These are phyloP conservation scores for Metschnikowia peoriensis DNA, from an alignment of 805 yeast genomes.

Conservation along the genomic window DNA sequence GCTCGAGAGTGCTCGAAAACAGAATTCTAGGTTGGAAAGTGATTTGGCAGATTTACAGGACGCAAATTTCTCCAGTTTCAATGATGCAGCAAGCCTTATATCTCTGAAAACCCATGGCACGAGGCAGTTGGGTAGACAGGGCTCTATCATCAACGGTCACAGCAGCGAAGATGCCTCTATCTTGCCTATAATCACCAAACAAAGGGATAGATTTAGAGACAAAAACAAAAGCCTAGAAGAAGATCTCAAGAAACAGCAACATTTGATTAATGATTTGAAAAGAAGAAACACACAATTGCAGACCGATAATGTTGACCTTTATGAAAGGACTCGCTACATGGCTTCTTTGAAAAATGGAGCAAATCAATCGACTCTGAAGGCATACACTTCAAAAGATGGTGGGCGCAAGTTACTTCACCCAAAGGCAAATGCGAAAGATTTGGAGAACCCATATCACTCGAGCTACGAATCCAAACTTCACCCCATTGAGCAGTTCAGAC, in stretches of 20 bases:
- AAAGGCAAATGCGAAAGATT: constrained; percentile 34
- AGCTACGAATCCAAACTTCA: constrained; percentile 76
- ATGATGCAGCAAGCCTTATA: constrained; percentile 65
- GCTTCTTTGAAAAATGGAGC: constrained; percentile 45
- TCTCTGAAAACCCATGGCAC: constrained; percentile 50
- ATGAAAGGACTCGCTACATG: constrained; percentile 71
- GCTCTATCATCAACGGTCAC: constrained; percentile 40
- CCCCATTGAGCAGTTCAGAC: constrained; percentile 80
- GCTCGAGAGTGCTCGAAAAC: constrained; percentile 38
- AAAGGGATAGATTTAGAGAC: constrained; percentile 89
- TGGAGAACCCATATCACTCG: constrained; percentile 59
- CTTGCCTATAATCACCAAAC: constrained; percentile 86
- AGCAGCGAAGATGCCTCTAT: constrained; percentile 46
- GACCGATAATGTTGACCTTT: constrained; percentile 72
- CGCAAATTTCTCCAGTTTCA: constrained; percentile 33
- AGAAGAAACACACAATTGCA: constrained; percentile 63
- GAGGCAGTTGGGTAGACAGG: constrained; percentile 16
- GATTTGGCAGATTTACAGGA: constrained; percentile 66
- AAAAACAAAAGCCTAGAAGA: constrained; percentile 82
- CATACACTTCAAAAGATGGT: neutral
- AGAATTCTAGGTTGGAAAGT: constrained; percentile 65
- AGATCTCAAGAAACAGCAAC: constrained; percentile 60
- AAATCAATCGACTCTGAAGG: constrained; percentile 5
- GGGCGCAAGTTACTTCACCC: constrained; percentile 26
- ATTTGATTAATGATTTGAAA: constrained; percentile 56